Base-by-base conservation (phyloP, 2,329 filamentous ascomycete genomes). In the Lecanosticta acicola region DNA sequence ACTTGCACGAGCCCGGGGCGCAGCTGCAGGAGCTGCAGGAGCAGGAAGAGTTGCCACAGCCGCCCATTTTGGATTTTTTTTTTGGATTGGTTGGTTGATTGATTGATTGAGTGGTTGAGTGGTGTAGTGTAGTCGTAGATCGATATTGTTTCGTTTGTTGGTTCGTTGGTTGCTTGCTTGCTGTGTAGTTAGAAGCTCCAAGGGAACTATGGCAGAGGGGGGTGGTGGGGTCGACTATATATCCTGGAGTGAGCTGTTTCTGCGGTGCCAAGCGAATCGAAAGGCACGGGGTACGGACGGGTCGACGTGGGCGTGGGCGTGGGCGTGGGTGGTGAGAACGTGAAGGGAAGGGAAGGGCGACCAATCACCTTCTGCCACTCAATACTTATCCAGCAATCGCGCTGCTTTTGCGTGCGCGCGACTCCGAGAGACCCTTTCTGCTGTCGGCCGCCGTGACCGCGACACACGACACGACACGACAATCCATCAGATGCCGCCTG, bases 21-120 rank as follows among this genome's bases (percentile, higher is more conserved):
- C 59, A 62, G 41, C 48, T 43, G 61, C 58, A 61, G 47, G 50
- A 54, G 48, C 54, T 46, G 59, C 60, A 63, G 20, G 59, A 54
- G 60, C 60, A 62, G 38, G 51, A 52, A 36, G 59, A 46, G 55
- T 62, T 63, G 36, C 60, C 61, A 50, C 61, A 64, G 59, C 60
- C 60, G 47, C 56, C 58, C 61, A 64, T 64, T 42, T 46, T 49
- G 34, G 18, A 21, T 37, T 41, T 35, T 43, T 10, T 44, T 43
- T 33, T 33, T 45, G 18, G 39, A 41, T 50, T 39, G 48, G 32
- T 43, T 36, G 26, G 32, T 37, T 32, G 36, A 45, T 43, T 33
- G 11, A 39, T 33, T 20, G 24, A 29, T 29, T 29, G 24, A 29
- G 18, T 43, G 37, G 9, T 41, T n/a, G n/a, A n/a, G n/a, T n/a